phyloP scores from a whole-genome alignment of 2,329 filamentous ascomycete species.

The Sodiomyces alkalinus region DNA sequence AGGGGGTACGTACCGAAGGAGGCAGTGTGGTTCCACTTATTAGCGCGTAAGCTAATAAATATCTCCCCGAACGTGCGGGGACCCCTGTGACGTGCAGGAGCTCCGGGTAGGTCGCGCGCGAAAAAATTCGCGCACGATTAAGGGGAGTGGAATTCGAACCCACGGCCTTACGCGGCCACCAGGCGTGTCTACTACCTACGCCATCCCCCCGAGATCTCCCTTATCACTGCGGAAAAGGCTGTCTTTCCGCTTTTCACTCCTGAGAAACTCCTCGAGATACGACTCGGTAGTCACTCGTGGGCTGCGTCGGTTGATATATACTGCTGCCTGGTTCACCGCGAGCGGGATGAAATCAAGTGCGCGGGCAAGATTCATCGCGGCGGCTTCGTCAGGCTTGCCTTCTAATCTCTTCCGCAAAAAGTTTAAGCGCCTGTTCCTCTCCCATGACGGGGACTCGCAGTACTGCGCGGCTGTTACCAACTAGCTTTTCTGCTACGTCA shows the following conservation, averaged over 20 bases:
- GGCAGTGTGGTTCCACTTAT: too few species aligned
- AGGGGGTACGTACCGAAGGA: too few species aligned
- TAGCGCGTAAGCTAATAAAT: too few species aligned
- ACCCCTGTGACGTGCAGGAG: too few species aligned
- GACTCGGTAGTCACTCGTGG: constrained; percentile 10
- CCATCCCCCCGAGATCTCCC: constrained; percentile 3
- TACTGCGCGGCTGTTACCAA: constrained; percentile 1
- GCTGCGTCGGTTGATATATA: constrained; percentile 12
- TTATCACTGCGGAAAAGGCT: constrained; percentile 9
- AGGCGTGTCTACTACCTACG: too few species aligned
- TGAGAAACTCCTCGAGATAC: constrained; percentile 16
- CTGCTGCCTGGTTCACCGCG: constrained; percentile 14
- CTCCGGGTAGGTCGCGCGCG: too few species aligned
- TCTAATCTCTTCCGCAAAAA: constrained; percentile 2
- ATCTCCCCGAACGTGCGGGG: too few species aligned
- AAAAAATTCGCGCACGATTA: too few species aligned
- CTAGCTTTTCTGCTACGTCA: constrained; percentile 6
- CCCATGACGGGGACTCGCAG: neutral
- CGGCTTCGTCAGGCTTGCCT: neutral
- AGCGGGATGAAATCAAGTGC: constrained; percentile 15
- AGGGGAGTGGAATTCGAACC: too few species aligned
- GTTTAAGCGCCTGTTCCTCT: neutral
- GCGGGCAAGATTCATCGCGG: neutral
- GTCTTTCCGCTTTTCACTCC: constrained; percentile 12
- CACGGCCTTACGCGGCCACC: too few species aligned